These are phyloP conservation scores for Pulveroboletus ravenelii DNA, from an alignment of 768 basidiomycete species.

Conservation along the genomic window DNA sequence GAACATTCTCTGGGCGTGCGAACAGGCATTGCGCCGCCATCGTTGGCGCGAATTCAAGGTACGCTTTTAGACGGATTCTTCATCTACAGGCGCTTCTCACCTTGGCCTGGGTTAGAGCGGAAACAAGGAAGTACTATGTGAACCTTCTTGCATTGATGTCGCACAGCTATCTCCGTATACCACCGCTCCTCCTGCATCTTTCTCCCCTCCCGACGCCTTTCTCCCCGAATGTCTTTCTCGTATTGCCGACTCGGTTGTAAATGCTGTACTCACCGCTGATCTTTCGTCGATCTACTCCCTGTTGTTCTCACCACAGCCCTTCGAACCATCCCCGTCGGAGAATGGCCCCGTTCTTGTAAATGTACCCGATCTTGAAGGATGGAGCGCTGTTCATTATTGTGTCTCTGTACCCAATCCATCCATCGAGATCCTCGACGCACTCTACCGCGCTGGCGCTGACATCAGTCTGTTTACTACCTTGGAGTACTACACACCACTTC, in stretches of 20 bases:
- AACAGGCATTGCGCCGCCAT: conserved; percentile 56
- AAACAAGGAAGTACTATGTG: conserved; percentile 27
- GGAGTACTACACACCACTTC: conserved; percentile 64
- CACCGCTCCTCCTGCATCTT: conserved; percentile 22
- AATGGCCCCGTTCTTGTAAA: conserved; percentile 56
- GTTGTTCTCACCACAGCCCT: conserved; percentile 46
- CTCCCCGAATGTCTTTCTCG: conserved; percentile 37
- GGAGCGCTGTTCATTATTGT: conserved; percentile 72
- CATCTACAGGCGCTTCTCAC: conserved; percentile 5
- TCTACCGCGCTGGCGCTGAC: conserved; percentile 76
- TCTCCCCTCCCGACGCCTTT: conserved; percentile 33
- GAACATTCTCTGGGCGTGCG: conserved; percentile 64
- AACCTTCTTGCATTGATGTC: conserved; percentile 20
- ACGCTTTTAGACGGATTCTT: conserved; percentile 11
- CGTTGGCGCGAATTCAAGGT: conserved; percentile 60
- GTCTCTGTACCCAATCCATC: conserved; percentile 52
- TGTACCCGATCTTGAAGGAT: conserved; percentile 59
- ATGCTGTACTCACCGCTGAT: conserved; percentile 48
- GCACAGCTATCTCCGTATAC: conserved; percentile 26
- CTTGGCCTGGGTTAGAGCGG: conserved; percentile 22
- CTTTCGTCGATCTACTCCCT: conserved; percentile 48
- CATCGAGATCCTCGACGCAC: conserved; percentile 57
- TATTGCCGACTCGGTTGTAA: conserved; percentile 49
- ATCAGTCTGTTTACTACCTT: conserved; percentile 60
- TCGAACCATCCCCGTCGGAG: conserved; percentile 39